Evolutionary conservation across 2,329 filamentous ascomycete genomes (phyloP).

Genomic region (Fusarium sp.): DNA sequence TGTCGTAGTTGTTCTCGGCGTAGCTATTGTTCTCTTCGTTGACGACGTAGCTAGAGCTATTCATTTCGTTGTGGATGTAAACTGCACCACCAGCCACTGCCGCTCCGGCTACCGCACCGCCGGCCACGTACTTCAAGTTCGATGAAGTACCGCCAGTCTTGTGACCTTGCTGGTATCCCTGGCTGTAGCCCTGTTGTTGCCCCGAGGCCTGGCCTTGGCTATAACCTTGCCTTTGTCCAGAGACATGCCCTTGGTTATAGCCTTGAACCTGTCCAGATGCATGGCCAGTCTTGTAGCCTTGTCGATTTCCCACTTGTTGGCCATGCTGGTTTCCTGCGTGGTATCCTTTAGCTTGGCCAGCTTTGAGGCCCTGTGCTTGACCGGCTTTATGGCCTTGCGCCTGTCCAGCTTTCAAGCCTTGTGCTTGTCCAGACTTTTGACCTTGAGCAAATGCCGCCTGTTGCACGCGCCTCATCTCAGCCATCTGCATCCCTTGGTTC

Average conservation of each 20-base stretch:
- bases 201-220: neutral
- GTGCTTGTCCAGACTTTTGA: slow-evolving; percentile 3
- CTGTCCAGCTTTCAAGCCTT: neutral
- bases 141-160: slow-evolving; percentile 5
- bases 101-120: slow-evolving; percentile 6
- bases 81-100: neutral
- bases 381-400: neutral
- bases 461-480: slow-evolving; percentile 16
- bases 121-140: slow-evolving; percentile 13
- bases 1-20: neutral
- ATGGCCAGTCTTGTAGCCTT: slow-evolving; percentile 5
- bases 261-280: neutral
- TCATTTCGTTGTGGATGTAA: slow-evolving; percentile 14
- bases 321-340: slow-evolving; percentile 5
- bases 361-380: neutral
- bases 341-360: slow-evolving; percentile 1
- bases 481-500: slow-evolving; percentile 30
- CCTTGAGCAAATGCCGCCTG: slow-evolving; percentile 12
- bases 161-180: slow-evolving; percentile 9
- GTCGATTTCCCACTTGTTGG: slow-evolving; percentile 1
- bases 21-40: slow-evolving; percentile 13
- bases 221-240: neutral
- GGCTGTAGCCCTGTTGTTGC: neutral
- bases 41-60: slow-evolving; percentile 17
- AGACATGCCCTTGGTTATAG: neutral